These are phyloP conservation scores for Mortierella sp. DNA, from an alignment of 371 early-diverging fungal species.

Conservation along the genomic window DNA sequence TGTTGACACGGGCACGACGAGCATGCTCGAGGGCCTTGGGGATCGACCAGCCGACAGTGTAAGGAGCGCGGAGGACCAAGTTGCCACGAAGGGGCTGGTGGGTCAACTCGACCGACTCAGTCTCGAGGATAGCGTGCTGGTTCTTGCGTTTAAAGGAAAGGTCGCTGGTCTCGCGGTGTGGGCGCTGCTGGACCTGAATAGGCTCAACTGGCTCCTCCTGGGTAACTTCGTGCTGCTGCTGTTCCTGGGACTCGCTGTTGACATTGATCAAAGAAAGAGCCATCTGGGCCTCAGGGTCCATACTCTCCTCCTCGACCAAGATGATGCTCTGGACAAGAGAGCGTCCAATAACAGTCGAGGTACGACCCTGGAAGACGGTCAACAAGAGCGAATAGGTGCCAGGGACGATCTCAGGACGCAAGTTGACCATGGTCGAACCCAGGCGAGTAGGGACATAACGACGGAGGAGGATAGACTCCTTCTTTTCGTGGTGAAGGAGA, in stretches of 20 bases:
- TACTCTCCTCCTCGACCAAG: conserved; percentile 27
- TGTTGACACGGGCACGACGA: conserved; percentile 40
- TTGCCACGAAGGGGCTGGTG: conserved; percentile 42
- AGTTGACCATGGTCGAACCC: conserved; percentile 42
- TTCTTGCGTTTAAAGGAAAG: conserved; percentile 29
- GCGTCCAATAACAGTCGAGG: conserved; percentile 44
- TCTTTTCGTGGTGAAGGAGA: conserved; percentile 43
- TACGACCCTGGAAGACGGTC: conserved; percentile 54
- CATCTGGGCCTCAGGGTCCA: conserved; percentile 35
- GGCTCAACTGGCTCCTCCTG: neutral
- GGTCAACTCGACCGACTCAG: conserved; percentile 38
- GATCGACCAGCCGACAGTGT: conserved; percentile 55
- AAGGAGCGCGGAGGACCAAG: conserved; percentile 51
- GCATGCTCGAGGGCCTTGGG: conserved; percentile 45
- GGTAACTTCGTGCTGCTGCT: neutral
- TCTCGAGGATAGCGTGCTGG: conserved; percentile 26
- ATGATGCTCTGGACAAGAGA: conserved; percentile 51
- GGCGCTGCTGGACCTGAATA: neutral
- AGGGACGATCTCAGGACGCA: conserved; percentile 30
- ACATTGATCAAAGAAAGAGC: neutral
- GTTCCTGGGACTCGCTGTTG: neutral
- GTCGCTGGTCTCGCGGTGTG: conserved; percentile 9
- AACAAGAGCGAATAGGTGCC: conserved; percentile 51
- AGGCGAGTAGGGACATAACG: conserved; percentile 51
- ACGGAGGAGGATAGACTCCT: conserved; percentile 45